These are phyloP conservation scores for Parietaria judaica DNA, from an alignment of 306 rosid species.

Conservation along the genomic window DNA sequence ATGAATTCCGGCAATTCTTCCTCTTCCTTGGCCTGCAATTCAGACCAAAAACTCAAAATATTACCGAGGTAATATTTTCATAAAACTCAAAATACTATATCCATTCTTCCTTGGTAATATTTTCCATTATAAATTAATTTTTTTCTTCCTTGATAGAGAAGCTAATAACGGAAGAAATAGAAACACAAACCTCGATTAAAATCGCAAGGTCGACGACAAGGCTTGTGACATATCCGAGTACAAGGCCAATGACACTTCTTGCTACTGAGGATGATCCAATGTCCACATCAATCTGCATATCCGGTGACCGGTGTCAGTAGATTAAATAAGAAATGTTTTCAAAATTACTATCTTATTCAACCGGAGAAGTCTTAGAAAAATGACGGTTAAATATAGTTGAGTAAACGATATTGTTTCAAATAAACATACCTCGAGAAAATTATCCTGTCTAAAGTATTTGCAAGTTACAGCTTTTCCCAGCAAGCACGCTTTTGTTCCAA, in stretches of 20 bases:
- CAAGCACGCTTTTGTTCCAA: constrained; percentile 96
- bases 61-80: too few species aligned
- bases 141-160: neutral
- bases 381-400: neutral
- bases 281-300: constrained; percentile 85
- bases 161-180: constrained; percentile 6
- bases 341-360: too few species aligned
- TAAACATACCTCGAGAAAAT: constrained; percentile 72
- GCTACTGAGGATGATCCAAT: constrained; percentile 97
- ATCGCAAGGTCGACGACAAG: constrained; percentile 89
- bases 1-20: constrained; percentile 73
- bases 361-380: too few species aligned
- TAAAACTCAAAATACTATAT: too few species aligned
- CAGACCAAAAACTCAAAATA: neutral
- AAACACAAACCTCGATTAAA: constrained; percentile 68
- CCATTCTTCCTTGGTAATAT: too few species aligned
- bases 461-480: constrained; percentile 90
- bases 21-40: constrained; percentile 69
- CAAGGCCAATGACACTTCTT: constrained; percentile 84
- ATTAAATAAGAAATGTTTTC: too few species aligned
- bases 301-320: too few species aligned
- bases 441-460: constrained; percentile 70
- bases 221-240: constrained; percentile 90
- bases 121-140: too few species aligned
- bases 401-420: neutral